Evolutionary conservation across 257 asterid genomes (phyloP).

Genomic region (Capsicum baccatum): DNA sequence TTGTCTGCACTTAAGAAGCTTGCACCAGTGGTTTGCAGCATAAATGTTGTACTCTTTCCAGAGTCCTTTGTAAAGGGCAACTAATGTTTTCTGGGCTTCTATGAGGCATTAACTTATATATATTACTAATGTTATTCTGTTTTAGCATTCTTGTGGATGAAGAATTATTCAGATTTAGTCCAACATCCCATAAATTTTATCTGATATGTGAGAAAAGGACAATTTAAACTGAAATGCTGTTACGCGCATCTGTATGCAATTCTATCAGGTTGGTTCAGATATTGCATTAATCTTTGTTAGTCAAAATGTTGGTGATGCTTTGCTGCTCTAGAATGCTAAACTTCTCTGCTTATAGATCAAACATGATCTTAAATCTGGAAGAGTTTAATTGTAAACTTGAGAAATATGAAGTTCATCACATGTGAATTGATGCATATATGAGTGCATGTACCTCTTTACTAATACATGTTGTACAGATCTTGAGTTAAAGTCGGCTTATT

Average conservation of each 20-base stretch:
- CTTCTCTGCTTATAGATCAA: slow-evolving; percentile 8
- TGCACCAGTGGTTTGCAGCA: neutral
- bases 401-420: neutral
- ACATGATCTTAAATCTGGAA: neutral
- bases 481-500: neutral
- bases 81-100: neutral
- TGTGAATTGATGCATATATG: neutral
- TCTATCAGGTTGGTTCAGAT: neutral
- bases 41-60: neutral
- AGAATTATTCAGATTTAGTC: neutral
- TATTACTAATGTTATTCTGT: neutral
- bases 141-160: slow-evolving; percentile 7
- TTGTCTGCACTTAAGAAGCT: neutral
- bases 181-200: neutral
- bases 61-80: neutral
- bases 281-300: slow-evolving; percentile 14
- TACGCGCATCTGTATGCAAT: neutral
- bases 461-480: neutral
- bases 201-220: neutral
- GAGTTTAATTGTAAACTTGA: neutral
- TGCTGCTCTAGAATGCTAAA: neutral
- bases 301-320: neutral
- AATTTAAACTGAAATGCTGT: neutral
- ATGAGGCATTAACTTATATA: neutral
- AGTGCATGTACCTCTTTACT: slow-evolving; percentile 1